Evolutionary conservation across 805 yeast species (phyloP).

Genomic region (Sugiyamaella boreocaroliniensis): DNA sequence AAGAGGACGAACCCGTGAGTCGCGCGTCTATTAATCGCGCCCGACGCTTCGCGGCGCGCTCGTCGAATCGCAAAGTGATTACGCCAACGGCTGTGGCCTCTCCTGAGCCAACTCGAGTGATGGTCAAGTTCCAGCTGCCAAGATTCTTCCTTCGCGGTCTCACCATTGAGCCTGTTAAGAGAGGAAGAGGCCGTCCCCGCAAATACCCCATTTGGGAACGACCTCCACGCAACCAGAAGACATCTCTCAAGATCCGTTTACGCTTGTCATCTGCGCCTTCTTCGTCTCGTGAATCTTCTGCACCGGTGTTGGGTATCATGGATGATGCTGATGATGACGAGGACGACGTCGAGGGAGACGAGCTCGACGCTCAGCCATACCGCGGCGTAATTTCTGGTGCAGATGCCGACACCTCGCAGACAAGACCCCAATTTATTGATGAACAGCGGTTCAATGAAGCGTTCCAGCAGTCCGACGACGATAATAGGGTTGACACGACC

Average conservation of each 20-base stretch:
- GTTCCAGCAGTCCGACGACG: background rate
- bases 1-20: background rate
- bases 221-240: slow-evolving; percentile 4
- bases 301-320: background rate
- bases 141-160: background rate
- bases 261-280: background rate
- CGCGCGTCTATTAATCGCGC: background rate
- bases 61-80: background rate
- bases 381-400: slow-evolving; percentile 56
- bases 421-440: slow-evolving; percentile 54
- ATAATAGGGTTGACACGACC: background rate
- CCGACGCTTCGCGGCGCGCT: background rate
- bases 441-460: slow-evolving; percentile 41
- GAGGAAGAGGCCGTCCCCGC: background rate
- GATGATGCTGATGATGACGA: slow-evolving; percentile 3
- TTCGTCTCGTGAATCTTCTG: background rate
- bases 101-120: background rate
- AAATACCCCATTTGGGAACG: background rate
- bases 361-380: slow-evolving; percentile 42
- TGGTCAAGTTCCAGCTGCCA: background rate
- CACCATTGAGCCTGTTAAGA: background rate
- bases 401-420: slow-evolving; percentile 52
- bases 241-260: slow-evolving; percentile 2
- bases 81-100: background rate
- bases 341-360: slow-evolving; percentile 1